Base-by-base conservation (phyloP, 2,329 filamentous ascomycete species). In the Alternaria metachromatica region DNA sequence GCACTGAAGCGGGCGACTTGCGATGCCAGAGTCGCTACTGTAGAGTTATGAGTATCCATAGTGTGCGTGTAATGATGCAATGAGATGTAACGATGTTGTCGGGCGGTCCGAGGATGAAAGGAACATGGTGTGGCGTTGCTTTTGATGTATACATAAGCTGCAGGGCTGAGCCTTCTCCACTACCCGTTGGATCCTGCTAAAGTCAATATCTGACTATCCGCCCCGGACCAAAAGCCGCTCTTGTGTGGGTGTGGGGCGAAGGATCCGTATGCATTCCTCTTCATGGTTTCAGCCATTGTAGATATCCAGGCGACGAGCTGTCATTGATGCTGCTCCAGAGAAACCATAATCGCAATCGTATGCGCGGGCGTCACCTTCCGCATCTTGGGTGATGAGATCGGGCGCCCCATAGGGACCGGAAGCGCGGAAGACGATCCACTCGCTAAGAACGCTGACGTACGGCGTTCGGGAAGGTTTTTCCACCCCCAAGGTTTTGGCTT, bases 1-100 rank as follows among this genome's bases (percentile, higher is more conserved):
- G 54, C 57, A 53, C 68, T 73, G 77, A 87, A 88, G 7, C 73
- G 65, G 49, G 76, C 76, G 37, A 87, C 82, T 55, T 72, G 62
- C 11, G 69, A 66, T 26, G 75, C 69, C 12, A 79, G 70, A n/a
- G 57, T 57, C 18, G 70, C 64, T 21, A 78, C 72, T 13, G 68
- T 70, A 6, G 60, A 43, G 26, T 71, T 71, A 44, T 78, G 77
- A 7, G 65, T 65, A 26, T 78, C 75, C 76, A 78, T 78, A 23
- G 44, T 59, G 55, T 25, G 13, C 20, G 10, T 6, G 20, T 45
- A 43, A 45, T 30, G 8, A 53, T 45, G 15, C 20, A 37, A 23
- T 6, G 23, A 10, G n/a, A 45, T 20, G 41, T 62, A 55, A 50
- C 44, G 15, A 49, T 60, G 53, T 23, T 50, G 50, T 50, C 21